Base-by-base conservation (phyloP, 352 stramenopile species). In the Pythium oligandrum region DNA sequence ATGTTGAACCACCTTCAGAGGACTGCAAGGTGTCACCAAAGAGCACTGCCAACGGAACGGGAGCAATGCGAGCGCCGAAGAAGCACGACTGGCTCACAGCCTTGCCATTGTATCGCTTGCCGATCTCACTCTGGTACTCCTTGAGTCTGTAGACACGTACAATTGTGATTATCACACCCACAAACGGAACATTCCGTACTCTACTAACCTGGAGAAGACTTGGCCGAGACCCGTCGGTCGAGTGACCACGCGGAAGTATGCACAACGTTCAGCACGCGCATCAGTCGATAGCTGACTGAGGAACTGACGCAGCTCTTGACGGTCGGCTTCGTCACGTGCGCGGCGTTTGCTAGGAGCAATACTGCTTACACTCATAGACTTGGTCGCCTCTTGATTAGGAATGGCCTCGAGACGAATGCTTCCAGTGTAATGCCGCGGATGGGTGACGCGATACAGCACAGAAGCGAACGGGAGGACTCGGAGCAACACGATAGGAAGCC, bases 401-500 rank as follows among this genome's bases (percentile, higher is more conserved):
- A 49, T 5, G 26, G 67, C 44, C 31, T 67, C 51, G 3, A 66
- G 33, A 17, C 46, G 45, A 33, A 56, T 50, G 2, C n/a, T 54
- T 26, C 7, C 40, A 5, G 30, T 68, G 53, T 48, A 72, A 33
- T 33, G 31, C n/a, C 53, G 72, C 64, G 34, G 69, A 40, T 66
- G 51, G 51, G 64, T 66, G 3, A 66, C 31, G 1, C 77, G 66
- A 52, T 84, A 71, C 4, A 70, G 4, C 6, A 90, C 40, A 6
- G 78, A 78, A 7, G 71, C 73, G 5, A 86, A 2, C 0, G 79
- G 76, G 0, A 88, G n/a, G 2, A 65, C 63, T 26, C 66, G 77
- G 26, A 90, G 44, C 4, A 45, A n/a, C 3, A 86, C 73, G 39
- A 87, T 72, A 7, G 78, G 75, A 1, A 80, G 10, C 75, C 75